Conservation (phyloP, 176 grass and related monocot species). For the Aegilops speltoides region DNA sequence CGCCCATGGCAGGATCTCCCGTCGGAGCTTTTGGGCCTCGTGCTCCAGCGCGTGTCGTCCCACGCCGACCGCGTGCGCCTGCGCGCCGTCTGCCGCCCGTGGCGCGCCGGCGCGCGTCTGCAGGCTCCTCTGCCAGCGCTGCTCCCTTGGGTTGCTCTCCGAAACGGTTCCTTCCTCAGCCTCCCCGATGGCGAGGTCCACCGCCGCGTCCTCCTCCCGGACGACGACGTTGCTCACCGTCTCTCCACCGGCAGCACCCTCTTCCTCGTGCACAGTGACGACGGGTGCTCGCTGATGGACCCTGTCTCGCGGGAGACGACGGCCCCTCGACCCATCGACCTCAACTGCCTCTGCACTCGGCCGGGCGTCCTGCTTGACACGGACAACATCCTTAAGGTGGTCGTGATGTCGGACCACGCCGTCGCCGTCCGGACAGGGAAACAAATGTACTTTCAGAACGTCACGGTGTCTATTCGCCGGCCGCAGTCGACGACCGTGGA, state of each 20-base stretch:
- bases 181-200: not conserved
- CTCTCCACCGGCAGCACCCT: not conserved
- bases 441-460: not conserved
- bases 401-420: not conserved
- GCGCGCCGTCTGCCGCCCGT: slow-evolving; percentile 6
- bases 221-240: not conserved
- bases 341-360: not conserved
- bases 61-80: slow-evolving; percentile 12
- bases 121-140: not conserved
- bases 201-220: not conserved
- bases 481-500: not conserved
- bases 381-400: not conserved
- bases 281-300: not conserved
- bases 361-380: not conserved
- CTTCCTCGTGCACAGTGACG: not conserved
- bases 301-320: not conserved
- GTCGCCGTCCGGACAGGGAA: not conserved
- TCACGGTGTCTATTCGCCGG: not conserved
- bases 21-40: not conserved
- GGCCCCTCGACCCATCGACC: not conserved
- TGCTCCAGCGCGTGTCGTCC: slow-evolving; percentile 2
- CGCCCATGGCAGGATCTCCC: slow-evolving; percentile 24
- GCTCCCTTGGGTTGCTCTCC: not conserved
- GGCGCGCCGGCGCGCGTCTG: not conserved
- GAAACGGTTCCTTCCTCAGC: not conserved